Base-by-base conservation (phyloP, 1,139 yeast genomes). In the Hemisphaericaspora lyxosophila region DNA sequence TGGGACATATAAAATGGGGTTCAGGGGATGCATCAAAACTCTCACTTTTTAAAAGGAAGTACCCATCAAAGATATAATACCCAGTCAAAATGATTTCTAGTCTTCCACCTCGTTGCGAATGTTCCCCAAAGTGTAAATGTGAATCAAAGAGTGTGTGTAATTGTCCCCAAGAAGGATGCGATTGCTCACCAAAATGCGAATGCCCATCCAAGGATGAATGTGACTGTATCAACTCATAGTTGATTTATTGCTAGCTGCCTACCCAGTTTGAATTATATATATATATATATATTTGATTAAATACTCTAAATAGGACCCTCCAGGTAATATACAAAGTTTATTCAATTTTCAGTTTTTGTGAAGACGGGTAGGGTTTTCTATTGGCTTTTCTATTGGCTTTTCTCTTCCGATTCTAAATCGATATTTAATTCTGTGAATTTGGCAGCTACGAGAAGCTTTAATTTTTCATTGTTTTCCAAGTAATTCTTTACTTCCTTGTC, bases 401-500 rank as follows among this genome's bases (percentile, higher is more conserved):
- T 16, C 13, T 26, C 22, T 5, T 12, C 16, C 6, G 14, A 22
- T 26, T 35, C 26, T 42, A 42, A 25, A 13, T 38, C 33, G 23
- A 44, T 38, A 31, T 35, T 24, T 31, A 60, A 52, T 31, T 53
- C 48, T 17, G 36, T 39, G 12, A 64, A 47, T 42, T 60, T 62
- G 19, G 36, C 38, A 30, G 43, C 44, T 25, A 55, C 49, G 29
- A 60, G 45, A 5, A 34, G 37, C 20, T 32, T 42, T 31, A 65
- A 52, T 39, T 56, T 57, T 3, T 46, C 52, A 36, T 47, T 54
- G 16, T 58, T 54, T 11, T 45, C 41, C 35, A 62, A 48, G 39
- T 48, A 67, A 15, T 45, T 45, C 19, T 45, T 46, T 13, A 60
- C 60, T 22, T 57, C 62, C 36, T 55, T 53, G 32, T 41, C 39